phyloP scores from a whole-genome alignment of 768 basidiomycete species.

The Neoboletus magnificus region DNA sequence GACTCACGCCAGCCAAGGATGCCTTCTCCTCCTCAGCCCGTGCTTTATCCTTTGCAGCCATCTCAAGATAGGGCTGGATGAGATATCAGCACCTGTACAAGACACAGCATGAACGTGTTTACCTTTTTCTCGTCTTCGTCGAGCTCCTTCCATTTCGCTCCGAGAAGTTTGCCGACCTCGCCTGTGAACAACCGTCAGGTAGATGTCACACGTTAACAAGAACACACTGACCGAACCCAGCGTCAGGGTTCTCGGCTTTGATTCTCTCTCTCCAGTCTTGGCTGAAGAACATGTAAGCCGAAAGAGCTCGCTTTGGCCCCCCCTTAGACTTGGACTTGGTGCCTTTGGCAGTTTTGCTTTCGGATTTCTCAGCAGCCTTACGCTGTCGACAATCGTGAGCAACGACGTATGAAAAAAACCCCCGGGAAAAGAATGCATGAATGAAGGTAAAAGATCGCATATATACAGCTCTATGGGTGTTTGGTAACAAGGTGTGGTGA shows the following conservation, averaged over 20 bases:
- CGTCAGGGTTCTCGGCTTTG: conserved; percentile 94
- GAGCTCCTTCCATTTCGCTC: conserved; percentile 96
- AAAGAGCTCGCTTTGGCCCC: conserved; percentile 83
- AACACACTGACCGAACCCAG: conserved; percentile 70
- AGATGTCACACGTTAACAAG: not conserved
- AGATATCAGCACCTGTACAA: conserved; percentile 4
- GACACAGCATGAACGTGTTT: conserved; percentile 9
- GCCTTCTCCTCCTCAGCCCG: conserved; percentile 82
- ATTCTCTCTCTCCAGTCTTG: conserved; percentile 95
- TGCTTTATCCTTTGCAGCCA: conserved; percentile 82
- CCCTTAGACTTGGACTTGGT: conserved; percentile 74
- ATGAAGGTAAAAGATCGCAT: conserved; percentile 12
- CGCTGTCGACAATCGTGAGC: conserved; percentile 42
- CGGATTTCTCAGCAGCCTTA: conserved; percentile 73
- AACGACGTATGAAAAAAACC: conserved; percentile 1
- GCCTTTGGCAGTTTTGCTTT: conserved; percentile 44
- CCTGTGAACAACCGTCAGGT: conserved; percentile 41
- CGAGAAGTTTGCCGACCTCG: conserved; percentile 92
- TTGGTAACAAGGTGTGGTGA: conserved; percentile 4
- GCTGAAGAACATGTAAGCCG: conserved; percentile 99
- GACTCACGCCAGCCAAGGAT: conserved; percentile 38
- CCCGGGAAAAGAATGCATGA: not conserved
- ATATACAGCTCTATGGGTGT: conserved; percentile 15
- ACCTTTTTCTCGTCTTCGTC: conserved; percentile 91
- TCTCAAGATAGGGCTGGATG: conserved; percentile 78